Percentiles rank a stretch among this genome's conserved stretches.
These are phyloP conservation scores for Calophaca sinica DNA, from an alignment of 306 rosid species.

Conservation along the genomic window DNA sequence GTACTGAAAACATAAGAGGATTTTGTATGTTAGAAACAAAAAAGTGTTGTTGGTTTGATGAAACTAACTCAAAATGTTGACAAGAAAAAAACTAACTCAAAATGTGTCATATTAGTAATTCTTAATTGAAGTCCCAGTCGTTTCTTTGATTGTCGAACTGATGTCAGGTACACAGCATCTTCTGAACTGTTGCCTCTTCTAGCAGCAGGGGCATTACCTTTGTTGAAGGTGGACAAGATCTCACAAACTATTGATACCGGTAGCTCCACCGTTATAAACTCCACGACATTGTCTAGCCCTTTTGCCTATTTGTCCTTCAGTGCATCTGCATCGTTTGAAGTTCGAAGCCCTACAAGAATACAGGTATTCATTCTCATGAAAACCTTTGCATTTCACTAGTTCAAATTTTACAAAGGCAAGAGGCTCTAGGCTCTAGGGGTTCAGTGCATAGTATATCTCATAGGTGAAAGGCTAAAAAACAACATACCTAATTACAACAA, in stretches of 20 bases:
- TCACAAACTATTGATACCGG: conserved; percentile 71
- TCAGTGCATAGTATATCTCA: background rate
- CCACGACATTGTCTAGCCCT: conserved; percentile 74
- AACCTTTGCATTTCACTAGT: conserved; percentile 15
- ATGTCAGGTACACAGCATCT: conserved; percentile 86
- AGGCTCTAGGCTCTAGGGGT: conserved; percentile 9
- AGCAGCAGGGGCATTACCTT: conserved; percentile 79
- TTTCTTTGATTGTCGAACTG: conserved; percentile 35
- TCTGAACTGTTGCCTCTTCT: conserved; percentile 93
- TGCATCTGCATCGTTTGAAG: conserved; percentile 91
- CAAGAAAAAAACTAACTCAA: background rate
- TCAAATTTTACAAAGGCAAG: background rate
- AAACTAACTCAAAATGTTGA: background rate
- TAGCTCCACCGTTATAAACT: conserved; percentile 65
- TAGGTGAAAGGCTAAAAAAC: background rate
- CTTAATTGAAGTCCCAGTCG: background rate
- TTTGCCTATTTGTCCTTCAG: conserved; percentile 75
- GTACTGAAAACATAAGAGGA: conserved; percentile 9
- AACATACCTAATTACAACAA: background rate
- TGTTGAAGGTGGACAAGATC: conserved; percentile 79
- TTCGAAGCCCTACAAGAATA: conserved; percentile 83
- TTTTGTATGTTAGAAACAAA: background rate
- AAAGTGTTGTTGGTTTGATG: conserved; percentile 27
- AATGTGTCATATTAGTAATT: too few relatives aligned
- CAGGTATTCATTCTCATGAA: conserved; percentile 67